phyloP scores from a whole-genome alignment of 2,329 filamentous ascomycete genomes.

The Xylaria sp. region DNA sequence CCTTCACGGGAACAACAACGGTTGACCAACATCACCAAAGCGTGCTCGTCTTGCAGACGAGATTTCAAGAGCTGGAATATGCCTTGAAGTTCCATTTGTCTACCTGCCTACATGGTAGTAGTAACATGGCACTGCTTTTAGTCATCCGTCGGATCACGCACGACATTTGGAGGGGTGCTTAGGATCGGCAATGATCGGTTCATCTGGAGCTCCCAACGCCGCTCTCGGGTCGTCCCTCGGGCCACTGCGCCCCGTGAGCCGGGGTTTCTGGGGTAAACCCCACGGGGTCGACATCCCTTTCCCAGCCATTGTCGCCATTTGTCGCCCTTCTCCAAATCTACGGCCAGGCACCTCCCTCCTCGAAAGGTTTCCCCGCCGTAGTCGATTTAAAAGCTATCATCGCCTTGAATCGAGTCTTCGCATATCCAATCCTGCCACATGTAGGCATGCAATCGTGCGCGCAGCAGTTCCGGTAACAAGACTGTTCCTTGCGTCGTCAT shows the following conservation, averaged over 20 bases:
- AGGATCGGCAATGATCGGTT: constrained; percentile 27
- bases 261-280: background rate
- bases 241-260: background rate
- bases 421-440: background rate
- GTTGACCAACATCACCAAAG: too few species aligned
- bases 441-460: background rate
- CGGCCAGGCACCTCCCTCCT: too few species aligned
- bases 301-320: background rate
- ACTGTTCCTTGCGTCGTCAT: constrained; percentile 24
- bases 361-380: too few species aligned
- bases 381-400: background rate
- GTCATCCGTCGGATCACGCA: background rate
- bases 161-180: constrained; percentile 10
- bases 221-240: background rate
- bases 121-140: background rate
- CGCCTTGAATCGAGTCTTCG: background rate
- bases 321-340: background rate
- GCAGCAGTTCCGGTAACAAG: constrained; percentile 2
- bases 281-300: constrained; percentile 1
- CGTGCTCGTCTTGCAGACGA: background rate
- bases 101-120: background rate
- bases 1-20: background rate
- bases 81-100: background rate
- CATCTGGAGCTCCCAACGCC: background rate
- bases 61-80: constrained; percentile 7